Evolutionary conservation across 2,329 filamentous ascomycete species (phyloP).

Genomic region (Aureobasidium musti): DNA sequence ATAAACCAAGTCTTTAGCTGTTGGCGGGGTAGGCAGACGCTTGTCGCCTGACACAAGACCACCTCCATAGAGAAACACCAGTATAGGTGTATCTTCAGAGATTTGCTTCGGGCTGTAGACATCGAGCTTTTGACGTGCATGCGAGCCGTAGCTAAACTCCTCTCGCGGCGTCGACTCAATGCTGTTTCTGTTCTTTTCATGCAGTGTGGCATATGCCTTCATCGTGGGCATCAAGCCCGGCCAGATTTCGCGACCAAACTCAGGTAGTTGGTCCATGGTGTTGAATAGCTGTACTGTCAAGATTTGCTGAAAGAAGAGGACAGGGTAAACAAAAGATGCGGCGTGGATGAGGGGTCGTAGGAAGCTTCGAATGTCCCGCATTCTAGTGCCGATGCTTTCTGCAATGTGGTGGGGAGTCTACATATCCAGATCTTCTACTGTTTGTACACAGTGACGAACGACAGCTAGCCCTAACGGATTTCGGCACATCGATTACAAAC

Average conservation of each 20-base stretch:
- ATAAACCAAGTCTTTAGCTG: slow-evolving; percentile 39
- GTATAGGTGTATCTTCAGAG: slow-evolving; percentile 33
- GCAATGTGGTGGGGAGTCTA: neutral
- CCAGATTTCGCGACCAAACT: slow-evolving; percentile 34
- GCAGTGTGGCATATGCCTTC: slow-evolving; percentile 34
- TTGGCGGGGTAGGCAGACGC: slow-evolving; percentile 34
- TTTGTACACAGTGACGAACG: neutral
- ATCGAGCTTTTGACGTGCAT: slow-evolving; percentile 45
- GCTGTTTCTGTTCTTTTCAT: slow-evolving; percentile 34
- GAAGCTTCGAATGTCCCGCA: slow-evolving; percentile 2
- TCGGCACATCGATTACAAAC: slow-evolving; percentile 2
- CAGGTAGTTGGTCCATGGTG: slow-evolving; percentile 37
- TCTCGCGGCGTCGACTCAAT: slow-evolving; percentile 35
- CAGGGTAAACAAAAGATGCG: neutral
- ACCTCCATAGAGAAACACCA: slow-evolving; percentile 43
- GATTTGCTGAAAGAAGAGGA: neutral
- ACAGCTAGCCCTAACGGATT: neutral
- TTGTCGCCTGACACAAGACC: slow-evolving; percentile 42
- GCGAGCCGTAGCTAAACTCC: slow-evolving; percentile 43
- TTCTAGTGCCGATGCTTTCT: neutral
- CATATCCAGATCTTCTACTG: slow-evolving; percentile 9
- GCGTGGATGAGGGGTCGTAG: neutral
- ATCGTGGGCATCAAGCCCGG: slow-evolving; percentile 35
- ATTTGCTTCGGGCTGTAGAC: slow-evolving; percentile 41
- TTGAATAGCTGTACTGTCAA: too few relatives aligned